Conservation (phyloP, 768 basidiomycete species). For the Kwoniella bestiolae region DNA sequence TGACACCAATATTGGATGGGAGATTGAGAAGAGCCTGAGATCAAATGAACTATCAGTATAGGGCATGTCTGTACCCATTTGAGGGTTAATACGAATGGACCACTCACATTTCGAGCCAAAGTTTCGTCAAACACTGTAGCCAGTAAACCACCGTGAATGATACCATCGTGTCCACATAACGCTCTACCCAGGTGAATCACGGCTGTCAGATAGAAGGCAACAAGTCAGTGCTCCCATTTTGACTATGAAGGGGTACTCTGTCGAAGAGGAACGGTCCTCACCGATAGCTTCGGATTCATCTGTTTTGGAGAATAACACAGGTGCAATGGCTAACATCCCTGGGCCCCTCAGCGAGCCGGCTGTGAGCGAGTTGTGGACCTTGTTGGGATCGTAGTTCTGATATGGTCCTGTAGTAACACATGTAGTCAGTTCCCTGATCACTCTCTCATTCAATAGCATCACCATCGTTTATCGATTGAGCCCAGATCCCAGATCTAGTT, state of each 20-base stretch:
- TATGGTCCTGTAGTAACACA: slow-evolving; percentile 65
- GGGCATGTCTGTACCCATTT: too few species aligned
- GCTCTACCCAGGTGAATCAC: slow-evolving; percentile 83
- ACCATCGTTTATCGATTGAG: too few species aligned
- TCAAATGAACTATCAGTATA: too few species aligned
- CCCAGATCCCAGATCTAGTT: too few species aligned
- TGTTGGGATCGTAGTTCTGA: slow-evolving; percentile 68
- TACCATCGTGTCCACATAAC: slow-evolving; percentile 86
- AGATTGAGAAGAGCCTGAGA: slow-evolving; percentile 81
- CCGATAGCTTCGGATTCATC: slow-evolving; percentile 74
- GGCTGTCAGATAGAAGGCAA: slow-evolving; percentile 65
- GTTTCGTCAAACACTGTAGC: slow-evolving; percentile 89
- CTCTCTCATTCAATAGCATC: too few species aligned
- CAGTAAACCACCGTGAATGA: slow-evolving; percentile 88
- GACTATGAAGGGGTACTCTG: background rate
- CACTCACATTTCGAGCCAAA: slow-evolving; percentile 72
- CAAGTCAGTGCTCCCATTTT: slow-evolving; percentile 60
- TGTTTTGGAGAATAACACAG: slow-evolving; percentile 71
- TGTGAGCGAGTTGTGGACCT: slow-evolving; percentile 79
- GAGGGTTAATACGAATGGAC: background rate
- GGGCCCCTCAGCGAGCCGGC: slow-evolving; percentile 85
- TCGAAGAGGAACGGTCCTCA: slow-evolving; percentile 18
- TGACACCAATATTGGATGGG: slow-evolving; percentile 88
- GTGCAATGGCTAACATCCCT: slow-evolving; percentile 78
- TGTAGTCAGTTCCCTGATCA: background rate